Evolutionary conservation across 768 basidiomycete species (phyloP).

Genomic region (Tylopilus subfusipes): DNA sequence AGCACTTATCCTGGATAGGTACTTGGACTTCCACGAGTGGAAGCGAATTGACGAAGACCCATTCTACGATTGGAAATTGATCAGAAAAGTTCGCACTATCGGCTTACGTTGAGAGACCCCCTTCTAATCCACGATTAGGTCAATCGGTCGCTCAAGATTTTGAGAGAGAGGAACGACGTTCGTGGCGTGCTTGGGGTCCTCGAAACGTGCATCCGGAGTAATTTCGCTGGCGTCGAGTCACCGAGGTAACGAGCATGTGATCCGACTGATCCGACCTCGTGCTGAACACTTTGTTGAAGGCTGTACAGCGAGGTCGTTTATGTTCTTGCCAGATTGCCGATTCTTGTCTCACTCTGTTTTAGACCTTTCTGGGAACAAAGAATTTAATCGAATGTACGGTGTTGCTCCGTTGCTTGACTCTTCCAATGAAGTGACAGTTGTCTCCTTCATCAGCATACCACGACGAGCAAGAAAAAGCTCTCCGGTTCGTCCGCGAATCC

Average conservation of each 20-base stretch:
- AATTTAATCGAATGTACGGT: slow-evolving; percentile 75
- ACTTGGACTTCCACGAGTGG: slow-evolving; percentile 87
- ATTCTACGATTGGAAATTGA: slow-evolving; percentile 89
- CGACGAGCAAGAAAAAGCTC: slow-evolving; percentile 68
- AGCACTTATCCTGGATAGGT: slow-evolving; percentile 74
- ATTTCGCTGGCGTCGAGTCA: slow-evolving; percentile 93
- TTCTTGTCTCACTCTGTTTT: slow-evolving; percentile 13
- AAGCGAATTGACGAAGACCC: slow-evolving; percentile 83
- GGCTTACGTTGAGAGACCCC: no score
- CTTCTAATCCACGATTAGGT: slow-evolving; percentile 44
- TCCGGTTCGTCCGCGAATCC: slow-evolving; percentile 74
- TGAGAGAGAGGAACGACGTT: slow-evolving; percentile 76
- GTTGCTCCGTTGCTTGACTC: background rate
- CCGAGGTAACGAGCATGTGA: slow-evolving; percentile 45
- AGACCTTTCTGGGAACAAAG: slow-evolving; percentile 95
- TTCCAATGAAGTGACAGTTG: background rate
- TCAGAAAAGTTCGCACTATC: slow-evolving; percentile 55
- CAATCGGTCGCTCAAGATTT: slow-evolving; percentile 61
- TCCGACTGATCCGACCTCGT: background rate
- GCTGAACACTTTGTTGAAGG: slow-evolving; percentile 37
- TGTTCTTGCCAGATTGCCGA: background rate
- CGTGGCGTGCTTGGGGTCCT: slow-evolving; percentile 86
- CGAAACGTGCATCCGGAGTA: slow-evolving; percentile 84
- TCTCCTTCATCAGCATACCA: slow-evolving; percentile 61
- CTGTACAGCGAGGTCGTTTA: slow-evolving; percentile 77